Conservation (phyloP, 73 alveolate genomes). For the Tetrahymena thermophila region DNA sequence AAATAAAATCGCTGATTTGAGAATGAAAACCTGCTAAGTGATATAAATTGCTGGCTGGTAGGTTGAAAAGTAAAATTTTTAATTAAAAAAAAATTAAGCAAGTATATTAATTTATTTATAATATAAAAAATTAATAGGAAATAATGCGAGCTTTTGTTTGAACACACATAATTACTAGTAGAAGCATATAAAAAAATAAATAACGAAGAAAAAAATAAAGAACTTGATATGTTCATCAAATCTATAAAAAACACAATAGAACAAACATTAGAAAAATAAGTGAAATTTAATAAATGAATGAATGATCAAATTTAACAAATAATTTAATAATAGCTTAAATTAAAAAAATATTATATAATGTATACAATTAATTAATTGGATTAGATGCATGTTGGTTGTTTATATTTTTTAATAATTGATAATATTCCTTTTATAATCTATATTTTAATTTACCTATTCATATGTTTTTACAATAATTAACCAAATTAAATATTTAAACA, state of each 20-base stretch:
- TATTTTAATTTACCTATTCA: too few species aligned
- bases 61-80: constrained; percentile 9
- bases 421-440: too few species aligned
- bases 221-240: neutral
- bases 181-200: neutral
- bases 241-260: neutral
- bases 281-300: neutral
- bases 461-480: too few species aligned
- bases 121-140: neutral
- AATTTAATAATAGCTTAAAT: neutral
- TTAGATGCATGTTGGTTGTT: too few species aligned
- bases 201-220: neutral
- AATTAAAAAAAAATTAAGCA: neutral
- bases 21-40: constrained; percentile 31
- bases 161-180: neutral
- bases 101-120: neutral
- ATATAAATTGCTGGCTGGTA: constrained; percentile 20
- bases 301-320: neutral
- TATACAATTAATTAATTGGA: too few species aligned
- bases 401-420: too few species aligned
- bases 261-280: neutral
- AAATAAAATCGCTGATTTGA: constrained; percentile 17
- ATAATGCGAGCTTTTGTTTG: neutral
- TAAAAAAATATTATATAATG: neutral
- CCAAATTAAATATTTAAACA: too few species aligned